Conservation (phyloP, 1,139 yeast species). For the Trichomonascaceae sp. region DNA sequence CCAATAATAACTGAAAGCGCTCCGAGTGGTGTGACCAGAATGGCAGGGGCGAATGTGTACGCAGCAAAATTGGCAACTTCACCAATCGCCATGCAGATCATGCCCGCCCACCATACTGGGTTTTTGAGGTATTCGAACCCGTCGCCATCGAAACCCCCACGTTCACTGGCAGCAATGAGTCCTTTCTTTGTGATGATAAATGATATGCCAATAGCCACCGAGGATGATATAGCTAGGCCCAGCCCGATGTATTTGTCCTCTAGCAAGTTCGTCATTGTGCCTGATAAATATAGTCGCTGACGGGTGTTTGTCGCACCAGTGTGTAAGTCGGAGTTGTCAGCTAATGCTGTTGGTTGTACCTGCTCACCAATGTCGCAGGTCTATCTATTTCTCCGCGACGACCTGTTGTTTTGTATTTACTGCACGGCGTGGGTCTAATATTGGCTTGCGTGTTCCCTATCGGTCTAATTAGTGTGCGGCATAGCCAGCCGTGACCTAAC, state of each 20-base stretch:
- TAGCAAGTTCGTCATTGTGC: slow-evolving; percentile 15
- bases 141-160: slow-evolving; percentile 41
- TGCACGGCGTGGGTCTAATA: no score
- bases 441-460: no score
- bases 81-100: slow-evolving; percentile 82
- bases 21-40: slow-evolving; percentile 82
- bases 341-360: no score
- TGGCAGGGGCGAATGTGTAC: slow-evolving; percentile 90
- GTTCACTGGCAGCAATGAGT: slow-evolving; percentile 54
- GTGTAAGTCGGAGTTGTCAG: no score
- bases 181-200: slow-evolving; percentile 87
- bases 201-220: slow-evolving; percentile 82
- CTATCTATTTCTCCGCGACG: no score
- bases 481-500: no score
- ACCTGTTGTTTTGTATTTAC: no score
- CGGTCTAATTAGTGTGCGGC: no score
- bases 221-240: slow-evolving; percentile 76
- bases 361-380: no score
- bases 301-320: no score
- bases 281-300: no score
- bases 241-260: slow-evolving; percentile 85
- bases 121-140: slow-evolving; percentile 64
- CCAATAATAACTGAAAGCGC: slow-evolving; percentile 81
- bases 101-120: slow-evolving; percentile 95
- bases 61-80: slow-evolving; percentile 92